Conservation (phyloP, 1,284 basidiomycete genomes). For the Sporisorium sorghi region DNA sequence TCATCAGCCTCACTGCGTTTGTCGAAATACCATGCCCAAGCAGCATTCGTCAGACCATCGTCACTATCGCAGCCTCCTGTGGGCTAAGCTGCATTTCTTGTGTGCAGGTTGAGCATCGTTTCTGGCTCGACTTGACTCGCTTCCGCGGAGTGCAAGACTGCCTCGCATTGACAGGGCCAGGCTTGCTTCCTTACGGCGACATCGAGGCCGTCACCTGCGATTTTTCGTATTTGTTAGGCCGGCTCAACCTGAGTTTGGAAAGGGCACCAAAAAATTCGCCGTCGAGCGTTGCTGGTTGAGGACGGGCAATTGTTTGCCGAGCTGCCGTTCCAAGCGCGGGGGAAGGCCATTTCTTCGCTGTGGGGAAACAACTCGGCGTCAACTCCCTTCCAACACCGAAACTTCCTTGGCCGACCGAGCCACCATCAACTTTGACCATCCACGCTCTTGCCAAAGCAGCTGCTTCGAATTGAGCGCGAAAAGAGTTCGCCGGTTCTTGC, state of each 20-base stretch:
- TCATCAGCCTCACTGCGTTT: background rate
- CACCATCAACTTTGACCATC: background rate
- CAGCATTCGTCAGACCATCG: background rate
- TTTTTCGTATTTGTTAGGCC: background rate
- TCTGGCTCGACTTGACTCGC: too few species aligned
- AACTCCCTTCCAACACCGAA: background rate
- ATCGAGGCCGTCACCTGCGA: background rate
- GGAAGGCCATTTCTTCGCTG: background rate
- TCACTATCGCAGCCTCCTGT: background rate
- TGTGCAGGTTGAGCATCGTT: too few species aligned
- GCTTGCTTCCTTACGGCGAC: background rate
- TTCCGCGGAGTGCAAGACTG: background rate
- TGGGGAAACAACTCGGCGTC: background rate
- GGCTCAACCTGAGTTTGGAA: background rate
- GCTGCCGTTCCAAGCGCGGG: background rate
- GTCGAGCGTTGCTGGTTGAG: background rate
- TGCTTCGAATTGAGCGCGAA: background rate
- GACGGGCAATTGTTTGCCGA: constrained; percentile 17
- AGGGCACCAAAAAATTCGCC: background rate
- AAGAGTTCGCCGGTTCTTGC: background rate
- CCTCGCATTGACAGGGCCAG: background rate
- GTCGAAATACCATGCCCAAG: constrained; percentile 19
- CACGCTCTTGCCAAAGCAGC: too few species aligned
- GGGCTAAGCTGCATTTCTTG: too few species aligned
- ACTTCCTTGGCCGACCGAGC: background rate